Conservation (phyloP, 352 stramenopile genomes). For the Phytophthora foliorum region DNA sequence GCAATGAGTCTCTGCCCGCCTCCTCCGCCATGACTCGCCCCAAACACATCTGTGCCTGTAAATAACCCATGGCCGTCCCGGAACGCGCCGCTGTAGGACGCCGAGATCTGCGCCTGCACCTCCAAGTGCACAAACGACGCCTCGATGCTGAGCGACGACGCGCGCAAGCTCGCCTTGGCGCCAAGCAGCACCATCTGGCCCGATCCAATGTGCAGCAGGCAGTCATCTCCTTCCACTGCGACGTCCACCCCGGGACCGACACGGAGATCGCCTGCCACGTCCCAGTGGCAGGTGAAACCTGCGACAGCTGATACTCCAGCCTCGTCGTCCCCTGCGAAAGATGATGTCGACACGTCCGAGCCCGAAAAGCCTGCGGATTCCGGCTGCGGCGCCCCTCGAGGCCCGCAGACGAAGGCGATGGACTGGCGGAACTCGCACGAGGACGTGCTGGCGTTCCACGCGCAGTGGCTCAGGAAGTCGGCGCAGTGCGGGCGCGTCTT, state of each 20-base stretch:
- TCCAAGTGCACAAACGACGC: slow-evolving; percentile 75
- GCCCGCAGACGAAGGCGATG: slow-evolving; percentile 54
- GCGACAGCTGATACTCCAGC: slow-evolving; percentile 15
- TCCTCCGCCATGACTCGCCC: slow-evolving; percentile 66
- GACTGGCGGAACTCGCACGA: slow-evolving; percentile 64
- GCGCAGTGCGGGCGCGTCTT: slow-evolving; percentile 49
- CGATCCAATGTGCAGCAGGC: slow-evolving; percentile 57
- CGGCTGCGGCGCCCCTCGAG: slow-evolving; percentile 8
- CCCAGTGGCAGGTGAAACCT: slow-evolving; percentile 66
- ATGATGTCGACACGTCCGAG: too few relatives aligned
- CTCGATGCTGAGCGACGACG: slow-evolving; percentile 60
- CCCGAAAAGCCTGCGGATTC: too few relatives aligned
- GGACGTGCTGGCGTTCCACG: slow-evolving; percentile 56
- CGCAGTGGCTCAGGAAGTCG: slow-evolving; percentile 53
- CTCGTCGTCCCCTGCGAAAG: slow-evolving; percentile 13
- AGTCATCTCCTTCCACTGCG: slow-evolving; percentile 60
- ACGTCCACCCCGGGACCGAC: slow-evolving; percentile 52
- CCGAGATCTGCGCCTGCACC: slow-evolving; percentile 38
- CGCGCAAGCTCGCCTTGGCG: slow-evolving; percentile 42
- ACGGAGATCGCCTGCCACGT: slow-evolving; percentile 64
- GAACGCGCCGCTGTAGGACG: slow-evolving; percentile 48
- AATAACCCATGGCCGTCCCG: slow-evolving; percentile 40
- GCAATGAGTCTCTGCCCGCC: slow-evolving; percentile 57
- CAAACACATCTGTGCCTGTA: slow-evolving; percentile 49
- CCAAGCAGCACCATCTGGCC: slow-evolving; percentile 67